phyloP scores from a whole-genome alignment of 352 stramenopile species.

The Pythium utonaiense region DNA sequence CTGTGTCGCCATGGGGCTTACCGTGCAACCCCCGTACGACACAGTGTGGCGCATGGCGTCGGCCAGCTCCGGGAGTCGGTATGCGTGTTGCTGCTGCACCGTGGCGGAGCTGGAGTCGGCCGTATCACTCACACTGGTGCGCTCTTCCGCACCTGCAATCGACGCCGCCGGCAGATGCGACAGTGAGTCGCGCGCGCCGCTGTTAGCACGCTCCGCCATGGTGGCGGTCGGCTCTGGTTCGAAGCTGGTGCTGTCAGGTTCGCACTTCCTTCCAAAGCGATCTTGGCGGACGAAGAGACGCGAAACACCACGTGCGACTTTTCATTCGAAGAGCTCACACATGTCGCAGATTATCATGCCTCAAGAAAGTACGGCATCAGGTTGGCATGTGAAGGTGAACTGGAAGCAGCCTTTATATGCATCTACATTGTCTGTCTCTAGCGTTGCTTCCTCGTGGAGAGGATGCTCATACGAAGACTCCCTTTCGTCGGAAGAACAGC shows the following conservation, averaged over 20 bases:
- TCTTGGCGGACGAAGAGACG: background rate
- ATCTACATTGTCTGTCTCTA: too few species aligned
- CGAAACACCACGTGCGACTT: background rate
- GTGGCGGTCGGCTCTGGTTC: background rate
- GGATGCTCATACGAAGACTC: too few species aligned
- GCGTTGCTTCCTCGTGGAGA: too few species aligned
- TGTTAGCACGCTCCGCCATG: background rate
- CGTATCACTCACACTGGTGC: background rate
- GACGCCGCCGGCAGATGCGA: background rate
- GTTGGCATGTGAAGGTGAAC: too few species aligned
- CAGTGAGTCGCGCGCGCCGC: background rate
- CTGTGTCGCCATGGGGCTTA: slow-evolving; percentile 12
- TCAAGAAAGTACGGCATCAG: too few species aligned
- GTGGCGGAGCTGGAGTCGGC: background rate
- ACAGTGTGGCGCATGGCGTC: slow-evolving; percentile 29
- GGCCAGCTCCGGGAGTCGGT: slow-evolving; percentile 20
- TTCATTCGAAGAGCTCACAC: background rate
- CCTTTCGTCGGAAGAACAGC: slow-evolving; percentile 64
- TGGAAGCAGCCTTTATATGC: too few species aligned
- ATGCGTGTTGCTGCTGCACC: slow-evolving; percentile 11
- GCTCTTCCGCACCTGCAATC: background rate
- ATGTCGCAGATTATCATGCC: slow-evolving; percentile 3
- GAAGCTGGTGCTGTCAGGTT: background rate
- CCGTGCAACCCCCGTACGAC: slow-evolving; percentile 14
- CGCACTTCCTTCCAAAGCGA: background rate